Conservation (phyloP, 352 stramenopile genomes). For the Peronosclerospora sorghi region DNA sequence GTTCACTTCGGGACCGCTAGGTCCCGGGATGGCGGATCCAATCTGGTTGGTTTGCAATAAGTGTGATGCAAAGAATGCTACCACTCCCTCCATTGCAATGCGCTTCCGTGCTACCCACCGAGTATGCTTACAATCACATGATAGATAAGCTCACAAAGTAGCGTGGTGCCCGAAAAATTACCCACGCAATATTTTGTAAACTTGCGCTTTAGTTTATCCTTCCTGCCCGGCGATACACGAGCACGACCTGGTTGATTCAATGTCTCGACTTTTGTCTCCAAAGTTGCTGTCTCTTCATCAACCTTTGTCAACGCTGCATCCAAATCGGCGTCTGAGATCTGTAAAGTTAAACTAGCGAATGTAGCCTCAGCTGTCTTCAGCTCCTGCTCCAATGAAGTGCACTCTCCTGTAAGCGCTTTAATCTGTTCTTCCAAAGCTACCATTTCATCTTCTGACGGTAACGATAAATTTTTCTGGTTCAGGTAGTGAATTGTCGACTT, state of each 20-base stretch:
- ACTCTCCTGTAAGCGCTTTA: constrained; percentile 33
- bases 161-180: neutral
- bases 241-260: constrained; percentile 29
- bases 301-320: constrained; percentile 34
- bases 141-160: neutral
- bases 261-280: constrained; percentile 38
- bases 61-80: no score
- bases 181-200: constrained; percentile 55
- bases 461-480: constrained; percentile 58
- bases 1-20: no score
- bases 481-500: constrained; percentile 80
- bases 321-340: constrained; percentile 60
- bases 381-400: constrained; percentile 35
- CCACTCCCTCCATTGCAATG: constrained; percentile 67
- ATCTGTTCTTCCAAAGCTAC: constrained; percentile 42
- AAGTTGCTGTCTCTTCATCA: constrained; percentile 23
- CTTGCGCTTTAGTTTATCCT: constrained; percentile 51
- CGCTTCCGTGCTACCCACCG: constrained; percentile 67
- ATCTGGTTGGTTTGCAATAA: no score
- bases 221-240: constrained; percentile 42
- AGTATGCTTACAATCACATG: constrained; percentile 18
- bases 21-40: no score
- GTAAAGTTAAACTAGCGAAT: constrained; percentile 34
- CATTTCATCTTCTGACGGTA: constrained; percentile 38
- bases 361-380: constrained; percentile 36